Evolutionary conservation across 108 stramenopile species (phyloP).

Genomic region (Discostella pseudostelligera): DNA sequence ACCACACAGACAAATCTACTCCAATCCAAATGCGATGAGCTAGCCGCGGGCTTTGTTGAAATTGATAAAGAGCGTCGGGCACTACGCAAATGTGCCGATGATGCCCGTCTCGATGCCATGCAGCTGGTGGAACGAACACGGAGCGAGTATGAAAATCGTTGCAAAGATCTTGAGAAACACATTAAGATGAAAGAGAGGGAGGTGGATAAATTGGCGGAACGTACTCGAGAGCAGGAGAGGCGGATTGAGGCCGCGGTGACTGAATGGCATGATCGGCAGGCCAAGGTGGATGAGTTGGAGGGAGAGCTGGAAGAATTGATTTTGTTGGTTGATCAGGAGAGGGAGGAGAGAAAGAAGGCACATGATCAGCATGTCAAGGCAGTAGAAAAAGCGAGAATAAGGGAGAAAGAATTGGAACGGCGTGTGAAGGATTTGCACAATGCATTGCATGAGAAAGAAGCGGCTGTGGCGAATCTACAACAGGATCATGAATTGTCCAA

Average conservation of each 20-base stretch:
- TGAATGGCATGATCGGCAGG: neutral
- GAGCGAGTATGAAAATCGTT: neutral
- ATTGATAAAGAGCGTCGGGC: conserved; percentile 27
- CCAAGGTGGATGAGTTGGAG: conserved; percentile 5
- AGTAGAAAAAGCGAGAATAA: neutral
- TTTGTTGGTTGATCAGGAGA: neutral
- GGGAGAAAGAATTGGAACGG: conserved; percentile 6
- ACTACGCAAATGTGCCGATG: conserved; percentile 14
- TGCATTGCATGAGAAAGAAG: neutral
- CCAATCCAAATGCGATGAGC: conserved; percentile 18
- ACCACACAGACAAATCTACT: conserved; percentile 20
- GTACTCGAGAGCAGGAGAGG: conserved; percentile 9
- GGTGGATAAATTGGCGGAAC: conserved; percentile 1
- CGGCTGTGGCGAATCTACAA: neutral
- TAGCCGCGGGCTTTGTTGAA: conserved; percentile 23
- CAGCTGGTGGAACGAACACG: conserved; percentile 1
- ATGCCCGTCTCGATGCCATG: conserved; percentile 4
- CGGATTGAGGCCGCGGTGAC: conserved; percentile 3
- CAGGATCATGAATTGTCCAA: conserved; percentile 7
- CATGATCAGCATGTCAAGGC: neutral
- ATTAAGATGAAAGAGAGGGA: conserved; percentile 10
- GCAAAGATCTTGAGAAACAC: neutral
- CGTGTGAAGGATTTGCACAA: neutral
- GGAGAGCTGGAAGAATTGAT: conserved; percentile 8
- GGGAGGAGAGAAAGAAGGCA: conserved; percentile 10